Percentiles rank a stretch among this genome's conserved stretches.
These are phyloP conservation scores for Vigna unguiculata DNA, from an alignment of 306 rosid species.

Conservation along the genomic window DNA sequence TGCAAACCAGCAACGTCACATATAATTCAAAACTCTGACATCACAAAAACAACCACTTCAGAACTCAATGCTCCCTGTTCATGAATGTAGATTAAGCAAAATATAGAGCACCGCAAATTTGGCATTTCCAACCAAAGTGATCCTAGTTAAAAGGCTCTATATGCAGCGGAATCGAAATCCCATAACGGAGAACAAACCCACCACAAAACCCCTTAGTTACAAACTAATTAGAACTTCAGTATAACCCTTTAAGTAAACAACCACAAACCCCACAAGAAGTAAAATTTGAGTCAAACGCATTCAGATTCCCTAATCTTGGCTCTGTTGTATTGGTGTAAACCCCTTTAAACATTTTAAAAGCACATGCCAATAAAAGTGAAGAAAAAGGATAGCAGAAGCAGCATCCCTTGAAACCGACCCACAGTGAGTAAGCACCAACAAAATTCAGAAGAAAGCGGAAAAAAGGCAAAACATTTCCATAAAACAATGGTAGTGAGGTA, in stretches of 20 bases:
- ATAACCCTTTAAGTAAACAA: constrained; percentile 32
- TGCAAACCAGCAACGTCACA: constrained; percentile 43
- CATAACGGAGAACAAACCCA: background rate
- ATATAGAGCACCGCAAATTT: background rate
- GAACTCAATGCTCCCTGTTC: constrained; percentile 1
- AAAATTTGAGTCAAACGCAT: constrained; percentile 38
- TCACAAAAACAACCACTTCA: constrained; percentile 11
- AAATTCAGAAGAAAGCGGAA: background rate
- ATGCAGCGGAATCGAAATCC: constrained; percentile 35
- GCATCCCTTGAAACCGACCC: background rate
- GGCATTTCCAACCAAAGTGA: constrained; percentile 26
- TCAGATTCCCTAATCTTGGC: constrained; percentile 27
- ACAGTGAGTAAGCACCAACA: background rate
- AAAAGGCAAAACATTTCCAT: background rate
- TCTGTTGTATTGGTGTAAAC: background rate
- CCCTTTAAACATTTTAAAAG: constrained; percentile 35
- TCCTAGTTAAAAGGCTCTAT: background rate
- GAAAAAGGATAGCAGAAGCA: background rate
- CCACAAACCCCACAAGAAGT: constrained; percentile 24
- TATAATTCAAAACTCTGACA: constrained; percentile 11
- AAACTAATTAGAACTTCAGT: background rate
- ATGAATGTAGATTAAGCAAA: constrained; percentile 27
- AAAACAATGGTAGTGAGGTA: background rate
- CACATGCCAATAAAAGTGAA: constrained; percentile 26
- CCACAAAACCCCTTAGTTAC: background rate